Evolutionary conservation across 2,329 filamentous ascomycete genomes (phyloP), one percentile per base, ranked within the genome.

Genomic region (Nemania diffusa): DNA sequence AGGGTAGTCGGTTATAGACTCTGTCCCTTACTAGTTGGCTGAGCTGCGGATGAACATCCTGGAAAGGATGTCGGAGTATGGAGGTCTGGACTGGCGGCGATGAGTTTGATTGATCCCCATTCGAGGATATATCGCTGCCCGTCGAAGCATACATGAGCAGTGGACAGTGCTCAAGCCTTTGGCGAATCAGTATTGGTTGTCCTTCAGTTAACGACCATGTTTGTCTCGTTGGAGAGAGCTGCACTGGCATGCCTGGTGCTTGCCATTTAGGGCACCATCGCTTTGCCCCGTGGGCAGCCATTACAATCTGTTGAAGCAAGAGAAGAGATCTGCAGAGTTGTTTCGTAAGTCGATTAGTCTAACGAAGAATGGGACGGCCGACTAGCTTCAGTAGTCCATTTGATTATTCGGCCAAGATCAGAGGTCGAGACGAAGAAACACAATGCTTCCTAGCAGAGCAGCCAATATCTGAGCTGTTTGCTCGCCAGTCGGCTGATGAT

Each of bases 371-470:
- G n/a, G 6, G 46, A 27, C n/a, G 5, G 20, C 22, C 13, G 13
- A 13, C 46, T 50, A 50, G 26, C 46, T 50, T 2, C 3, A 15
- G 15, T 20, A 60, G 57, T n/a, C 57, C 57, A 11, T 52, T 60
- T 20, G 57, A 60, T 32, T 60, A 60, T 29, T 60, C 57, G 2
- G 57, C 48, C 2, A 60, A 60, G 32, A 51, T 42, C 32, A 15
- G 57, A 37, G 20, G 57, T 22, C n/a, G 9, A 42, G 20, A 52
- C 5, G 46, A 52, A 7, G 22, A 40, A 15, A 8, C 57, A 17
- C 46, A 50, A 27, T 59, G 57, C 26, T 40, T 34, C 40, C 20
- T 59, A 8, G 57, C 20, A 37, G 42, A 59, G 9, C 11, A 27
- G 11, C 42, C 17, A n/a, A 37, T 60, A 2, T 17, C 57, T n/a